Conservation (phyloP, 768 basidiomycete species). For the Lentinula sp. region DNA sequence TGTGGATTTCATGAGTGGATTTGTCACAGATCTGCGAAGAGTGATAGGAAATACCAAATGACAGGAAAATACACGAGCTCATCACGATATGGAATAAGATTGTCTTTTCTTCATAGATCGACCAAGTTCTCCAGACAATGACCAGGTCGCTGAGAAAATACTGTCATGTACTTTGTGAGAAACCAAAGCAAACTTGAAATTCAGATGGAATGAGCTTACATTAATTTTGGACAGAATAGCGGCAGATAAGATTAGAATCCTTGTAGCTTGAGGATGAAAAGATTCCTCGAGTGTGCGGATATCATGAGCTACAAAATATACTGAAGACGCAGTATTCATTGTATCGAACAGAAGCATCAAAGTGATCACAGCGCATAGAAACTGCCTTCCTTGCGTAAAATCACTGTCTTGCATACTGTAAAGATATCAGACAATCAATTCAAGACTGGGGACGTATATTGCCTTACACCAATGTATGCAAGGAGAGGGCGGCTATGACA, state of each 20-base stretch:
- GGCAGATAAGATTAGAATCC: background rate
- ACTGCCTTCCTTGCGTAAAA: background rate
- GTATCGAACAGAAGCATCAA: background rate
- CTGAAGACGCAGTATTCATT: background rate
- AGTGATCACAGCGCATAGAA: background rate
- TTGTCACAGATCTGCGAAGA: background rate
- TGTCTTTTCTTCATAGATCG: background rate
- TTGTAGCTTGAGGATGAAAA: background rate
- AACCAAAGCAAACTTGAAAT: no score
- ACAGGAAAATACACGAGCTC: background rate
- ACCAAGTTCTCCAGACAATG: constrained; percentile 1
- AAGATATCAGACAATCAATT: background rate
- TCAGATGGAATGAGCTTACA: background rate
- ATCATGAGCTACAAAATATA: background rate
- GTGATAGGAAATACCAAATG: background rate
- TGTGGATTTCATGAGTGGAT: background rate
- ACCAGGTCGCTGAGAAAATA: background rate
- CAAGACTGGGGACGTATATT: background rate
- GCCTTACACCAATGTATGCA: background rate
- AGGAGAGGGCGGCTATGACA: background rate
- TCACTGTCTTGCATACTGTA: background rate
- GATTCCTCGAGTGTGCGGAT: background rate
- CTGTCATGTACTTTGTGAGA: background rate
- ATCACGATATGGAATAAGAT: background rate
- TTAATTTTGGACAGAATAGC: background rate